Evolutionary conservation across 2,329 filamentous ascomycete species (phyloP).

Genomic region (Pestalotiopsis sp.): DNA sequence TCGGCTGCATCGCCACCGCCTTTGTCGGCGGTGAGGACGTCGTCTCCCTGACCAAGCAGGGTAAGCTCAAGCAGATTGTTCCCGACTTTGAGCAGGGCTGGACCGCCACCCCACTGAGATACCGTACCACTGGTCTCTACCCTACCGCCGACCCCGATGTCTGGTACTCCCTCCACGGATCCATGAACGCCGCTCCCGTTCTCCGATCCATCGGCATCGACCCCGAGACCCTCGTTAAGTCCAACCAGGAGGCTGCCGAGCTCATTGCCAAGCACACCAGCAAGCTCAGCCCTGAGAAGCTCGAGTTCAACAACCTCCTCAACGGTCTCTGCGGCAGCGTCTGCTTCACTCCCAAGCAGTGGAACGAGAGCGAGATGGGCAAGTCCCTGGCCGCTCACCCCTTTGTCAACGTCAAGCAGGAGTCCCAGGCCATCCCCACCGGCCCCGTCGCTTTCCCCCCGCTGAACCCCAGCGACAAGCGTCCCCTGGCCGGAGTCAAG

Average conservation of each 20-base stretch:
- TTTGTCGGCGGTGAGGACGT: slow-evolving; percentile 40
- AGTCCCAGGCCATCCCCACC: slow-evolving; percentile 36
- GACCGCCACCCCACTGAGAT: slow-evolving; percentile 36
- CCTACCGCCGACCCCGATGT: slow-evolving; percentile 45
- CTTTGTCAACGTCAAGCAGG: slow-evolving; percentile 40
- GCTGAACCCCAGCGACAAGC: slow-evolving; percentile 27
- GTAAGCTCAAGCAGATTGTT: slow-evolving; percentile 31
- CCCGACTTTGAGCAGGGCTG: slow-evolving; percentile 43
- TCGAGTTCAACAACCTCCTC: slow-evolving; percentile 42
- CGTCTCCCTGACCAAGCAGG: slow-evolving; percentile 28
- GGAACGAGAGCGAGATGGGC: slow-evolving; percentile 46
- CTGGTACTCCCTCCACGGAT: slow-evolving; percentile 56
- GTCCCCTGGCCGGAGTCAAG: slow-evolving; percentile 47
- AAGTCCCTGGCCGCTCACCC: slow-evolving; percentile 42
- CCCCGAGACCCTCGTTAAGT: slow-evolving; percentile 22
- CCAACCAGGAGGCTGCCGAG: slow-evolving; percentile 33
- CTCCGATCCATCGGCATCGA: slow-evolving; percentile 49
- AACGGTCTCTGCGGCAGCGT: slow-evolving; percentile 46
- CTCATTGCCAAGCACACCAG: slow-evolving; percentile 33
- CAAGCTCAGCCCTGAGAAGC: slow-evolving; percentile 39
- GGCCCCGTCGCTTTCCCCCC: slow-evolving; percentile 35
- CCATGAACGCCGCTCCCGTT: slow-evolving; percentile 43
- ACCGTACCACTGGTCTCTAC: slow-evolving; percentile 47
- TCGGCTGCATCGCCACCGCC: slow-evolving; percentile 40
- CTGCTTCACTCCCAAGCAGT: slow-evolving; percentile 45